These are phyloP conservation scores for Luffa acutangula DNA, from an alignment of 306 rosid species.

Conservation along the genomic window DNA sequence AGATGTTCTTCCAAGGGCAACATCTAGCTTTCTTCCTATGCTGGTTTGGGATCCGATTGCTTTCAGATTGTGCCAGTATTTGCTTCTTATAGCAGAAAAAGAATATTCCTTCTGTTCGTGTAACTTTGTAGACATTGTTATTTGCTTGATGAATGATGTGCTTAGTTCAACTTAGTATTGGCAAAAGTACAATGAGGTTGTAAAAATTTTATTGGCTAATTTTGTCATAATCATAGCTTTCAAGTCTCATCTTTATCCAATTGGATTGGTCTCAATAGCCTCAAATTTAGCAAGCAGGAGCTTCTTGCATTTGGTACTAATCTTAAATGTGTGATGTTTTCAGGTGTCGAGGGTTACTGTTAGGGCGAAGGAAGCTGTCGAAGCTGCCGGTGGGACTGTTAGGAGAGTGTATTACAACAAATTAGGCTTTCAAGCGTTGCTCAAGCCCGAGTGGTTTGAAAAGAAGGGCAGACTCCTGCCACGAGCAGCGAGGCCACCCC, in stretches of 20 bases:
- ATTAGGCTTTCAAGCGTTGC: slow-evolving; percentile 69
- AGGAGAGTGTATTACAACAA: slow-evolving; percentile 83
- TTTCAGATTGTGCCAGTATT: neutral
- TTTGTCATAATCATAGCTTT: neutral
- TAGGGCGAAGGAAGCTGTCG: slow-evolving; percentile 81
- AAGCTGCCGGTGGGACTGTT: slow-evolving; percentile 89
- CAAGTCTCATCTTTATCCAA: neutral
- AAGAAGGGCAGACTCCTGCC: slow-evolving; percentile 94
- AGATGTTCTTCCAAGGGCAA: neutral
- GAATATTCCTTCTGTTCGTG: neutral
- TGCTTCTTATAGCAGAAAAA: neutral
- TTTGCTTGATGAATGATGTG: neutral
- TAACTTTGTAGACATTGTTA: neutral
- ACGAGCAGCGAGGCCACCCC: slow-evolving; percentile 93
- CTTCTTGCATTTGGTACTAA: neutral
- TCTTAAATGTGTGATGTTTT: neutral
- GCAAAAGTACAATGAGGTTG: neutral
- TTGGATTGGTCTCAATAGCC: neutral
- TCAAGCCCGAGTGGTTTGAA: slow-evolving; percentile 89
- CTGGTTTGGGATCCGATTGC: neutral
- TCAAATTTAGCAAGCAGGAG: neutral
- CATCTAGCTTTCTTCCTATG: neutral
- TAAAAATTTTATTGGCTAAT: neutral
- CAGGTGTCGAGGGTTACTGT: slow-evolving; percentile 92
- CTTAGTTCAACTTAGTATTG: neutral